Evolutionary conservation across 495 filamentous ascomycete species (phyloP), one percentile per base, ranked within the genome.

Genomic region (Copromyces sp.): DNA sequence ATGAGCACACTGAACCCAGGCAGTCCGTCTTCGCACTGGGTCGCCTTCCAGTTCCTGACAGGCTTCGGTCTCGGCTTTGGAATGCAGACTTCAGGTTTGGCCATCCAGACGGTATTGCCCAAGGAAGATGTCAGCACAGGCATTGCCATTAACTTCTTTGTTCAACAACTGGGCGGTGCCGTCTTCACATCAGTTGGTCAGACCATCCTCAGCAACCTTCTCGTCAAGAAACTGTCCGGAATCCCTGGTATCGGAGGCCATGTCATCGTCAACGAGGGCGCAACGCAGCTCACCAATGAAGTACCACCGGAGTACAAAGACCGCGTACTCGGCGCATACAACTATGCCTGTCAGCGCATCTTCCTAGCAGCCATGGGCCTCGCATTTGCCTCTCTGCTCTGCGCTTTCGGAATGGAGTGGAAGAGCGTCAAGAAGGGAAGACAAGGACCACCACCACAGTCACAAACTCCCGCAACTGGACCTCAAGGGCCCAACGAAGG

Each of bases 31-130:
- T 73, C 84, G 4, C 84, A 86, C 45, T 94, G 92, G 91, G 90
- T 93, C 70, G 90, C 88, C 12, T 93, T 88, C 78, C 91, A 94
- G 76, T 84, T 92, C 70, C 73, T 94, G n/a, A 87, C 85, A 68
- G 93, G 93, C 41, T 84, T 91, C 12, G 93, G 92, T 8, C 77
- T 93, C 7, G 93, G 92, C 0, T 81, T 88, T 9, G 91, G 91
- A n/a, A 87, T 93, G 86, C 92, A 94, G 77, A 87, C 90, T 65
- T 80, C 87, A 1, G 84, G 83, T 32, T 83, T 93, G 45, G 90
- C 90, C 8, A 88, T 88, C 8, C 91, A 93, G 74, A 87, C 89
- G 1, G 83, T 87, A 3, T 85, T 93, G 7, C 78, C 83, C 0
- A 79, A 78, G 35, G 80, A 82, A 12, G 89, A 93, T 74, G 84